Conservation (phyloP, 192 early-diverging fungal genomes). For the Coemansia umbellata region DNA sequence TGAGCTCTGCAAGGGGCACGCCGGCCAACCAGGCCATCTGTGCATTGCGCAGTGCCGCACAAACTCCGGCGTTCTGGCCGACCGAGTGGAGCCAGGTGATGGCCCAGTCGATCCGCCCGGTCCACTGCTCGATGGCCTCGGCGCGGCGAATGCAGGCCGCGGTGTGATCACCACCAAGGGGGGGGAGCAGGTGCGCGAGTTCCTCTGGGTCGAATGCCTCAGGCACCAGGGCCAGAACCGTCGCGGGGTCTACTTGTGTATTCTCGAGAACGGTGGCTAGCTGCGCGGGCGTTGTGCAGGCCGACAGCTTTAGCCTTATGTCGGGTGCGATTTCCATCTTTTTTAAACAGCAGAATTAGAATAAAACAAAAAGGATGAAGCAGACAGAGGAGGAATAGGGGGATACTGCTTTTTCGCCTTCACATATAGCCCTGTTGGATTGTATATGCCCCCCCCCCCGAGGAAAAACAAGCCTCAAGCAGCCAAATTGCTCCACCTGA, state of each 20-base stretch:
- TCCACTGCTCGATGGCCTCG: conserved; percentile 23
- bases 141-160: conserved; percentile 18
- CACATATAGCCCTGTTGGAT: no score
- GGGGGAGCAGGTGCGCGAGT: conserved; percentile 8
- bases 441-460: no score
- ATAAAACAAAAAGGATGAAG: no score
- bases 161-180: no score
- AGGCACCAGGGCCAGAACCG: conserved; percentile 17
- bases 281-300: not conserved
- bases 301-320: conserved; percentile 15
- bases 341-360: no score
- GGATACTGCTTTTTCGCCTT: no score
- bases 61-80: not conserved
- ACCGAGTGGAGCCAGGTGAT: conserved; percentile 18
- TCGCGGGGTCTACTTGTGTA: conserved; percentile 1
- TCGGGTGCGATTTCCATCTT: no score
- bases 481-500: no score
- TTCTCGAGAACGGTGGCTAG: not conserved
- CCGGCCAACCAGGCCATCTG: not conserved
- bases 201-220: conserved; percentile 15
- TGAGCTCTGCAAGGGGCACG: conserved; percentile 4
- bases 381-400: no score
- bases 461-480: no score
- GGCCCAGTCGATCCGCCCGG: conserved; percentile 30
- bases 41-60: conserved; percentile 5